phyloP scores from a whole-genome alignment of 2,329 filamentous ascomycete genomes.

The Pezicula neosporulosa region DNA sequence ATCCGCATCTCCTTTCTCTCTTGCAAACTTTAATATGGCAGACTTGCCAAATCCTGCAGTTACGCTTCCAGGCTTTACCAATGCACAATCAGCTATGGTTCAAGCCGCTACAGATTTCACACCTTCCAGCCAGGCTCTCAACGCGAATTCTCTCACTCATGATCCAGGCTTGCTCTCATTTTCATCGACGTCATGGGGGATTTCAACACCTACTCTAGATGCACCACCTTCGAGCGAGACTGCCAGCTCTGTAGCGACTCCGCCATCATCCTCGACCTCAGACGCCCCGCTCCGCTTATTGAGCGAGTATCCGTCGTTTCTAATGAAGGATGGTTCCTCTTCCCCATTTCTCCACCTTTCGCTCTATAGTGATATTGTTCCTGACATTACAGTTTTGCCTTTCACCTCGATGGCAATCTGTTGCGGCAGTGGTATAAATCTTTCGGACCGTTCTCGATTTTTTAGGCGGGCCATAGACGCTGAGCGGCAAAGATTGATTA shows the following conservation, averaged over 20 bases:
- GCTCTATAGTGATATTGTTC: constrained; percentile 14
- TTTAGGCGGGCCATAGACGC: constrained; percentile 15
- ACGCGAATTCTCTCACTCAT: background rate
- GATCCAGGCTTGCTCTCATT: background rate
- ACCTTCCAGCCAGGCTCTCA: background rate
- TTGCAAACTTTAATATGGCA: constrained; percentile 4
- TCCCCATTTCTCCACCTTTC: constrained; percentile 15
- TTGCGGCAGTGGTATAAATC: constrained; percentile 14
- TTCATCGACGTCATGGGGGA: background rate
- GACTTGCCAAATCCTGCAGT: constrained; percentile 1
- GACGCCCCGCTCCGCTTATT: constrained; percentile 5
- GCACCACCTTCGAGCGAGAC: background rate
- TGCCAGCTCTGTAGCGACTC: background rate
- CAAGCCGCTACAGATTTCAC: background rate
- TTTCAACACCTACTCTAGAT: background rate
- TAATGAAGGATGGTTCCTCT: constrained; percentile 12
- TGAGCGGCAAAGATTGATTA: constrained; percentile 17
- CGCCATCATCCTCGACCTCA: background rate
- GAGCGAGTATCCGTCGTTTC: constrained; percentile 14
- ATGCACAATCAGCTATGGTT: constrained; percentile 1
- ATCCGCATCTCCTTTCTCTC: background rate
- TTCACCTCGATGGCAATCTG: constrained; percentile 20
- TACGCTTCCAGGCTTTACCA: constrained; percentile 1
- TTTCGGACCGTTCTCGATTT: constrained; percentile 11
- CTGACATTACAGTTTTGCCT: constrained; percentile 18